These are phyloP conservation scores for Clathrospora elynae DNA, from an alignment of 2,329 filamentous ascomycete species.

Conservation along the genomic window DNA sequence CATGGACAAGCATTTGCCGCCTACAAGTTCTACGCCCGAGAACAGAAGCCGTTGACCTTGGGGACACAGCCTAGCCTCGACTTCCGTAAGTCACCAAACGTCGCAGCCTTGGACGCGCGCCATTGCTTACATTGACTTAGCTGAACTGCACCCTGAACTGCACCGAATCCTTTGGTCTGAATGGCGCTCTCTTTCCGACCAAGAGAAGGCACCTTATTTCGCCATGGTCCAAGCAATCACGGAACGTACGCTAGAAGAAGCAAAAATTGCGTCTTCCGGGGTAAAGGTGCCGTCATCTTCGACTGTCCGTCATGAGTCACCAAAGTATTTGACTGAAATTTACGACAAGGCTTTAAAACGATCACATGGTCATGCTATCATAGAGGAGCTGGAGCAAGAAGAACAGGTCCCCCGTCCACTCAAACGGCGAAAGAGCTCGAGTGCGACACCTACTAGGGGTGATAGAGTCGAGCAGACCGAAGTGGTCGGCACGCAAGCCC, in stretches of 20 bases:
- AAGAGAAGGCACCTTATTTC: constrained; percentile 27
- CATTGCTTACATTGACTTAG: too few relatives aligned
- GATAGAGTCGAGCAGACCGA: background rate
- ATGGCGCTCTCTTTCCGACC: constrained; percentile 26
- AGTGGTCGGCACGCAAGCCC: constrained; percentile 14
- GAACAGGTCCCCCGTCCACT: constrained; percentile 8
- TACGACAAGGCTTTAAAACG: constrained; percentile 30
- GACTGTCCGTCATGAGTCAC: constrained; percentile 32
- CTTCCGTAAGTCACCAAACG: constrained; percentile 18
- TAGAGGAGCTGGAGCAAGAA: constrained; percentile 7
- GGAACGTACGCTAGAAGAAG: constrained; percentile 8
- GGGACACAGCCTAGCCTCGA: constrained; percentile 19
- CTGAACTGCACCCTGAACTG: too few relatives aligned
- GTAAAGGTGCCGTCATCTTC: constrained; percentile 25
- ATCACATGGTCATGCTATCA: constrained; percentile 14
- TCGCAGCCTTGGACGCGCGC: too few relatives aligned
- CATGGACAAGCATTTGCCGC: constrained; percentile 8
- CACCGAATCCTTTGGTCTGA: constrained; percentile 19
- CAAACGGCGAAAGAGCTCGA: constrained; percentile 26
- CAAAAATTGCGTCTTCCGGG: constrained; percentile 6
- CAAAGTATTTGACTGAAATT: constrained; percentile 27
- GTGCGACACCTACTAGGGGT: constrained; percentile 9
- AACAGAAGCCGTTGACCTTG: constrained; percentile 19
- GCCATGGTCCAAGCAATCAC: constrained; percentile 17
- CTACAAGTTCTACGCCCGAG: constrained; percentile 25